Conservation (phyloP, 108 stramenopile species). For the Discostella stelligeroides region DNA sequence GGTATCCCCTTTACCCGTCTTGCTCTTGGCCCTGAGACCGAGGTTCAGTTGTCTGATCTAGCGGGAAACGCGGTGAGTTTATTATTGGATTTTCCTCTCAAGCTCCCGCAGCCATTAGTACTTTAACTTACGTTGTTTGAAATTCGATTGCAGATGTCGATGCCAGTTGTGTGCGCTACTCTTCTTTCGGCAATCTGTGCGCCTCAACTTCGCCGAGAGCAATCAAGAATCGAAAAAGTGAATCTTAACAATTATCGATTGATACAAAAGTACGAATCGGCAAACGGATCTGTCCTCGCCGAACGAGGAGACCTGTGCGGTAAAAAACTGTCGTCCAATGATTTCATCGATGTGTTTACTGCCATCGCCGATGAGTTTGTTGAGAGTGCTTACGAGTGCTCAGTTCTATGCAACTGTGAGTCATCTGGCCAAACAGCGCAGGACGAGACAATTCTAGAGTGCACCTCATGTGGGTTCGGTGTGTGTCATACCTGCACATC, state of each 20-base stretch:
- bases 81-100: neutral
- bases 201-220: conserved; percentile 54
- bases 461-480: conserved; percentile 47
- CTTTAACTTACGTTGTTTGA: no score
- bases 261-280: conserved; percentile 47
- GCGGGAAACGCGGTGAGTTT: conserved; percentile 83
- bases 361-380: conserved; percentile 23
- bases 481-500: conserved; percentile 44
- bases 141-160: conserved; percentile 20
- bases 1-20: conserved; percentile 74
- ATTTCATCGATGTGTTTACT: conserved; percentile 26
- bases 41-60: conserved; percentile 75
- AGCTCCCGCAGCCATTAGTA: no score
- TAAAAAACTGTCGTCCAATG: conserved; percentile 2
- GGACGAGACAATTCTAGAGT: conserved; percentile 45
- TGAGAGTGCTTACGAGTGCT: conserved; percentile 27
- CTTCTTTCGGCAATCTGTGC: conserved; percentile 62
- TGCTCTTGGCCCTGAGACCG: conserved; percentile 62
- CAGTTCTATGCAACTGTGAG: conserved; percentile 50
- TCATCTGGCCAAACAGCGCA: conserved; percentile 42
- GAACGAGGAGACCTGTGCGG: conserved; percentile 48
- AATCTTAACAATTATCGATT: conserved; percentile 29
- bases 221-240: conserved; percentile 23
- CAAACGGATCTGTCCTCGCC: conserved; percentile 39
- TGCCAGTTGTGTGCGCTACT: conserved; percentile 68